Percentiles rank a stretch among this genome's conserved stretches.
phyloP scores from a whole-genome alignment of 148 eudicot genomes.

The Fagopyrum tataricum region DNA sequence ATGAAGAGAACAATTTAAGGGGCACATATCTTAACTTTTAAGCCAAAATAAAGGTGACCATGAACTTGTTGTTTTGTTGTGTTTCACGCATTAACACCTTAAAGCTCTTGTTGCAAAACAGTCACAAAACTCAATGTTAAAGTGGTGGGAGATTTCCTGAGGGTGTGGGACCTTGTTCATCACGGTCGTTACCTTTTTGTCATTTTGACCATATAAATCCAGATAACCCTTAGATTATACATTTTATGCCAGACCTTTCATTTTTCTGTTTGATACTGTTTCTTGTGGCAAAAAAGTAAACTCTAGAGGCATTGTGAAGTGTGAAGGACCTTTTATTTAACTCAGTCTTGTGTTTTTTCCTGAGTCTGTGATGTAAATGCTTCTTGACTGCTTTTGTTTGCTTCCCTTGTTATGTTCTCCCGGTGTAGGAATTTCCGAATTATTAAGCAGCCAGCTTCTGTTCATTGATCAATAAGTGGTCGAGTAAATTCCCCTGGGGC shows the following conservation, averaged over 20 bases:
- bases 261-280: neutral
- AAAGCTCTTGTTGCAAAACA: neutral
- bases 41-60: neutral
- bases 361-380: neutral
- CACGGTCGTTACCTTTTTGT: neutral
- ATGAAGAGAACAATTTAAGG: too few relatives aligned
- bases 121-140: neutral
- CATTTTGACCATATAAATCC: neutral
- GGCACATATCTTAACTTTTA: too few relatives aligned
- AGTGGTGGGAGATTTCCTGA: neutral
- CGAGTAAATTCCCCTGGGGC: too few relatives aligned
- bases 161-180: neutral
- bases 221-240: neutral
- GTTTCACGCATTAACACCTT: neutral
- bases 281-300: neutral
- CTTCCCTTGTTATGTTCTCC: neutral
- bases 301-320: neutral
- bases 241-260: neutral
- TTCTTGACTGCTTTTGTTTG: neutral
- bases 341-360: neutral
- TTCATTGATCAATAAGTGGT: too few relatives aligned
- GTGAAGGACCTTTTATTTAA: neutral
- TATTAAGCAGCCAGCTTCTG: too few relatives aligned
- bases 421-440: too few relatives aligned
- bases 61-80: neutral